Base-by-base conservation (phyloP, 208 protist genomes). In the Crithidia fasciculata region DNA sequence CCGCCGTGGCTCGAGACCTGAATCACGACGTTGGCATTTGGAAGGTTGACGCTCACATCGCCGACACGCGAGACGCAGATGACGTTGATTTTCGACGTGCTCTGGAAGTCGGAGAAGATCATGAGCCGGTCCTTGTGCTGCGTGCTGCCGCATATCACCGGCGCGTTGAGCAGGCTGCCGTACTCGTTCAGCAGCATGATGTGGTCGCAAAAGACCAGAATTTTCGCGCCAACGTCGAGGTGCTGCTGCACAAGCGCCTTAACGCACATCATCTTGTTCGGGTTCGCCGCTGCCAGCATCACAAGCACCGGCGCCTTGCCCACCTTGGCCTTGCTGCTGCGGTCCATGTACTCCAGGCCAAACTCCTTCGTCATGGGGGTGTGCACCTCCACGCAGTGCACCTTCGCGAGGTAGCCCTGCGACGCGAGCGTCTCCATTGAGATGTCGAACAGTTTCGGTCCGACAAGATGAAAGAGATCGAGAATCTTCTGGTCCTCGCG, bases 171-270 rank as follows among this genome's bases (percentile, higher is more conserved):
- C 54, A 94, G 59, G 15, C 72, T 76, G 0, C 97, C 97, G 81
- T 99, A 99, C 74, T 95, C 83, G 67, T 98, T 77, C 8, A 99
- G 82, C 16, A 99, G 85, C 81, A 97, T 95, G 19, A 99, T 80
- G 81, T 99, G 97, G 84, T 99, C 99, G 62, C 92, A 98, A 86
- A 99, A 99, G 56, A 99, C 97, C 13, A 99, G 93, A 57, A 99
- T 99, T 78, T 99, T 99, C 52, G 99, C 97, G 7, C 94, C 95
- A 41, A 83, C 80, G 8, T 72, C 74, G 19, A 90, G 77, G 83
- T 99, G 99, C 45, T 92, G 95, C 45, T 78, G 70, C 18, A 99
- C 97, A n/a, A 99, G 89, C 71, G 90, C 86, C 44, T 81, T 75
- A 45, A 95, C 88, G 60, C 90, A 96, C 13, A 90, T 73, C 87